Percentiles rank a stretch among this genome's conserved stretches.
Evolutionary conservation across 1,284 basidiomycete species (phyloP).

Genomic region (Boletus smithii): DNA sequence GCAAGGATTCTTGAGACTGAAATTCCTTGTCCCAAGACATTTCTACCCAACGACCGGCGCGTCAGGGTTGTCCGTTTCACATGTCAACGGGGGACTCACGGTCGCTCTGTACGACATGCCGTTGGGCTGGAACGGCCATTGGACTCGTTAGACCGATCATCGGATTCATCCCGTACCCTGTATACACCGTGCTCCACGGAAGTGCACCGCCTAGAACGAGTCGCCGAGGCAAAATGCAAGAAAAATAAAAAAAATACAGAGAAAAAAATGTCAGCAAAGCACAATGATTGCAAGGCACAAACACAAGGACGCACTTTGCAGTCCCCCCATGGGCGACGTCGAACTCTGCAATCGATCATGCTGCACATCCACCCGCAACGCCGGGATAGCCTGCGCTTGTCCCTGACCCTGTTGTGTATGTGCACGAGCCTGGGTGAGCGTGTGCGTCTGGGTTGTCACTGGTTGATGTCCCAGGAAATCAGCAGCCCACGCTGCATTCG

Average conservation of each 20-base stretch:
- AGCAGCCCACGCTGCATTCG: slow-evolving; percentile 24
- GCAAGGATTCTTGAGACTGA: slow-evolving; percentile 47
- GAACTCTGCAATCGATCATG: slow-evolving; percentile 12
- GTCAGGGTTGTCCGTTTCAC: not conserved
- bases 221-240: not conserved
- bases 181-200: slow-evolving; percentile 39
- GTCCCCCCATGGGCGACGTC: slow-evolving; percentile 3
- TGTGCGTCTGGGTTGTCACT: slow-evolving; percentile 25
- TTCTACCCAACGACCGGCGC: slow-evolving; percentile 30
- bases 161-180: slow-evolving; percentile 36
- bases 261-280: slow-evolving; percentile 6
- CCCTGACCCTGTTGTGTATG: not conserved
- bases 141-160: slow-evolving; percentile 36
- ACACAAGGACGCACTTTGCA: slow-evolving; percentile 21
- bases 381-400: slow-evolving; percentile 9
- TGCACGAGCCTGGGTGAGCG: not conserved
- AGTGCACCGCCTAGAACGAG: slow-evolving; percentile 27
- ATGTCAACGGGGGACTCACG: slow-evolving; percentile 29
- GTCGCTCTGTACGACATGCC: slow-evolving; percentile 33
- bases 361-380: slow-evolving; percentile 12
- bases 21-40: slow-evolving; percentile 64
- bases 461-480: slow-evolving; percentile 53
- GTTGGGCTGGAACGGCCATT: slow-evolving; percentile 33
- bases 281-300: slow-evolving; percentile 2
- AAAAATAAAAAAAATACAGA: not conserved